Base-by-base conservation (phyloP, 2,329 filamentous ascomycete species). In the Colletotrichum chrysophilum region DNA sequence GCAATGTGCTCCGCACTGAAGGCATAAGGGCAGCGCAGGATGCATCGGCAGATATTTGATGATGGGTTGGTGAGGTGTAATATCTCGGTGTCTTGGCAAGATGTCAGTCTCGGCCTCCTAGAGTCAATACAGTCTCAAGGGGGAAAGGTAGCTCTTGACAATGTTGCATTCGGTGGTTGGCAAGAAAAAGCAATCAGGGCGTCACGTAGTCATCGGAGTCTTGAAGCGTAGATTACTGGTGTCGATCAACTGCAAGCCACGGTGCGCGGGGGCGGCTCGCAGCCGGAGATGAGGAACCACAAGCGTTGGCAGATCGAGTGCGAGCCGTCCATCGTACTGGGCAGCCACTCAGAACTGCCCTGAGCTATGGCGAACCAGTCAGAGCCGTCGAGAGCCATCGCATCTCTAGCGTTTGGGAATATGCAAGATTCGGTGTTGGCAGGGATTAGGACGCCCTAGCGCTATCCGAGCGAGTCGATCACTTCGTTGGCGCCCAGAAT, bases 401-500 rank as follows among this genome's bases (percentile, higher is more conserved):
- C 48, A 71, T 21, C 66, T 75, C 71, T 76, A 75, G 74, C 66
- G 71, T 76, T 75, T 75, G 74, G 61, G 66, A 28, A 70, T 71
- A 76, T 76, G 74, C 74, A 75, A 71, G 74, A 76, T 76, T 76
- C 74, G 74, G 74, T 36, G 60, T 70, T 75, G 43, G 58, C 74
- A 76, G 71, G 74, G 74, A 67, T 76, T 66, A 56, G 38, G 6
- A 43, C 71, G 62, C 66, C 66, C 66, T 75, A 76, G 74, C 74
- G 74, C 34, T 21, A 74, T 69, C 74, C 74, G 58, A 73, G 73
- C 74, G 74, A 71, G 74, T 70, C 32, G 65, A 76, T 75, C 71
- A 55, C 24, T 55, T 30, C n/a, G 74, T 43, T 76, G 71, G 66
- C 74, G 71, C 66, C 74, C 58, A 73, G 73, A 16, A 62, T 67